A percentile compares a stretch with the other conserved stretches of the same genome.
Conservation (phyloP, 2,329 filamentous ascomycete species). For the Zymoseptoria ardabiliae region DNA sequence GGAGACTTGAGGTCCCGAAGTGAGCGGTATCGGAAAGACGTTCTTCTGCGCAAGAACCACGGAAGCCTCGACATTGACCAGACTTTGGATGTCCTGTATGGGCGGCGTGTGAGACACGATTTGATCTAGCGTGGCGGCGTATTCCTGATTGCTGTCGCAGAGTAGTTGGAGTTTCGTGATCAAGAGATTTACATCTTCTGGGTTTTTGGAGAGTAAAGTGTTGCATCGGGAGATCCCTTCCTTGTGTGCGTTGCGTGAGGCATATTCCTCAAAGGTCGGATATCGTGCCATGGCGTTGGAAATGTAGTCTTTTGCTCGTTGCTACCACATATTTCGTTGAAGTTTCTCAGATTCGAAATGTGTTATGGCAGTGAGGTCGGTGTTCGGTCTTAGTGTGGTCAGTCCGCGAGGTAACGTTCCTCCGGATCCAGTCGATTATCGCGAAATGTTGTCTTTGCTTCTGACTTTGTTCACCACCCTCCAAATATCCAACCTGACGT, state of each 20-base stretch:
- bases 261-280: constrained; percentile 29
- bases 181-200: constrained; percentile 24
- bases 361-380: too few relatives aligned
- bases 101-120: constrained; percentile 19
- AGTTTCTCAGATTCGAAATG: too few relatives aligned
- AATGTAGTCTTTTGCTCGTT: not conserved
- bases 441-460: not conserved
- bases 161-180: constrained; percentile 28
- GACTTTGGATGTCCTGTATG: constrained; percentile 22
- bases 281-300: constrained; percentile 26
- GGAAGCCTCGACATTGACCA: constrained; percentile 25
- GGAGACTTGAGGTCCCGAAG: constrained; percentile 23
- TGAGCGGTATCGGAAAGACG: constrained; percentile 20
- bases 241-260: constrained; percentile 19
- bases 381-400: too few relatives aligned
- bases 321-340: not conserved
- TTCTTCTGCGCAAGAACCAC: constrained; percentile 19
- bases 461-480: not conserved
- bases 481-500: not conserved
- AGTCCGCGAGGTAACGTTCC: too few relatives aligned
- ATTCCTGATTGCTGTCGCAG: constrained; percentile 16
- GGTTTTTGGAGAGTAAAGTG: constrained; percentile 24
- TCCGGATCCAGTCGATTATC: not conserved
- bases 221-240: constrained; percentile 29
- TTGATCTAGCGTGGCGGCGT: constrained; percentile 18